Percentiles rank a stretch among this genome's conserved stretches.
Conservation (phyloP, 2,329 filamentous ascomycete genomes). For the Penicillium sp. region DNA sequence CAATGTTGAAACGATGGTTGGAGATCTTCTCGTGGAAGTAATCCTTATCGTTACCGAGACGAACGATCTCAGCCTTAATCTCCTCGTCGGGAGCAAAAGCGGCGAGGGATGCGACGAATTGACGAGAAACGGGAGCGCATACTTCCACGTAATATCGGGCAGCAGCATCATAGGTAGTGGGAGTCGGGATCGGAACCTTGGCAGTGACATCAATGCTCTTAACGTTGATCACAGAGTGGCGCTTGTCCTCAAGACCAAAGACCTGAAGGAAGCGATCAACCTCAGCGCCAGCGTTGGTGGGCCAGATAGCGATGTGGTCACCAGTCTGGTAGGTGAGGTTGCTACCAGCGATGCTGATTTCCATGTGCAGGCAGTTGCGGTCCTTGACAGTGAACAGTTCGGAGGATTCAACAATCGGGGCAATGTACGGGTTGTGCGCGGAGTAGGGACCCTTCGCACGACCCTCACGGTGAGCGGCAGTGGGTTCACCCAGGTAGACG, state of each 20-base stretch:
- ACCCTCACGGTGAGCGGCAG: slow-evolving; percentile 90
- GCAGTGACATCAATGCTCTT: slow-evolving; percentile 92
- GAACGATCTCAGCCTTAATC: slow-evolving; percentile 81
- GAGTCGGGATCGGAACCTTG: slow-evolving; percentile 95
- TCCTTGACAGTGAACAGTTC: slow-evolving; percentile 88
- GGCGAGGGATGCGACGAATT: slow-evolving; percentile 82
- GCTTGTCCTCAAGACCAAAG: slow-evolving; percentile 71
- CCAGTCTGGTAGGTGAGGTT: slow-evolving; percentile 93
- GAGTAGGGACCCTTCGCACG: slow-evolving; percentile 84
- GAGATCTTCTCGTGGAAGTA: slow-evolving; percentile 87
- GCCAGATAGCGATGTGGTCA: slow-evolving; percentile 96
- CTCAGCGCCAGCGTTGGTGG: slow-evolving; percentile 87
- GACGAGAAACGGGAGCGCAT: slow-evolving; percentile 89
- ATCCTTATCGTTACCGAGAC: slow-evolving; percentile 87
- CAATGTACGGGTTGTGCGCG: slow-evolving; percentile 94
- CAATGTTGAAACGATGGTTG: slow-evolving; percentile 81
- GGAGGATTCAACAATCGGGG: slow-evolving; percentile 83
- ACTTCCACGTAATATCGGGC: slow-evolving; percentile 96
- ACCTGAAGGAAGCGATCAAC: slow-evolving; percentile 84
- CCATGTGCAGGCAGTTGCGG: slow-evolving; percentile 93
- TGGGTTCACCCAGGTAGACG: slow-evolving; percentile 93
- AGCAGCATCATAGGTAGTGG: slow-evolving; percentile 92
- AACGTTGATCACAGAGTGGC: slow-evolving; percentile 76
- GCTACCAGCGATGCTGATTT: slow-evolving; percentile 84
- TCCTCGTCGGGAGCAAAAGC: slow-evolving; percentile 84